Evolutionary conservation across 257 asterid genomes (phyloP), one percentile per base, ranked within the genome.

Genomic region (Jaltomata sinuosa): DNA sequence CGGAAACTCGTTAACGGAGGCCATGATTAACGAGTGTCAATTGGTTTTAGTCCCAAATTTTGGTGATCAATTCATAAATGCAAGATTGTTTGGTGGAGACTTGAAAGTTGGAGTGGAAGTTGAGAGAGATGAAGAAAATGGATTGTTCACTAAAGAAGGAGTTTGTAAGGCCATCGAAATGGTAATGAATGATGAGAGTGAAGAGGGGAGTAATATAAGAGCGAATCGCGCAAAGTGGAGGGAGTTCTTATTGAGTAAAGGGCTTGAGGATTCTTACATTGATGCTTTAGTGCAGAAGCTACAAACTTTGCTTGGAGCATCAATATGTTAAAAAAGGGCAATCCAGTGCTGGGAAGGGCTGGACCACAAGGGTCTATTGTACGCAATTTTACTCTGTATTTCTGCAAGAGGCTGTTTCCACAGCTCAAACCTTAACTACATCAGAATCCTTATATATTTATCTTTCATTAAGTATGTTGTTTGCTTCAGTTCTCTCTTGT

Each of bases 121-220:
- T n/a, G 88, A 82, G 84, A 86, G 72, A 36, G 84, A 85, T 38
- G 87, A 86, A 25, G 85, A 87, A 72, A 83, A 89, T 77, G 91
- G 91, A 21, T 6, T 85, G 14, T 85, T 85, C 21, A 65, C 90
- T 25, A 85, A 8, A 22, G 87, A 84, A 5, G 47, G 82, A 36
- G 84, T 89, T 19, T 68, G 54, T 40, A 83, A 84, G 50, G 85
- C 90, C 6, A 77, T 87, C 49, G 52, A 21, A 27, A 1, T 36
- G 38, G 83, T 79, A 34, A 89, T 87, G 91, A 86, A 84, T 53
- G 85, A 54, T 21, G 82, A 84, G 6, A 81, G 85, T 82, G 89
- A 85, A 61, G 61, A 84, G 22, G 91, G 90, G 18, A 64, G 53
- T 34, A 71, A 53, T 18, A 78, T 82, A 3, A 81, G 84, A 52